Evolutionary conservation across 2,329 filamentous ascomycete genomes (phyloP).

Genomic region (Esteya vermicola): DNA sequence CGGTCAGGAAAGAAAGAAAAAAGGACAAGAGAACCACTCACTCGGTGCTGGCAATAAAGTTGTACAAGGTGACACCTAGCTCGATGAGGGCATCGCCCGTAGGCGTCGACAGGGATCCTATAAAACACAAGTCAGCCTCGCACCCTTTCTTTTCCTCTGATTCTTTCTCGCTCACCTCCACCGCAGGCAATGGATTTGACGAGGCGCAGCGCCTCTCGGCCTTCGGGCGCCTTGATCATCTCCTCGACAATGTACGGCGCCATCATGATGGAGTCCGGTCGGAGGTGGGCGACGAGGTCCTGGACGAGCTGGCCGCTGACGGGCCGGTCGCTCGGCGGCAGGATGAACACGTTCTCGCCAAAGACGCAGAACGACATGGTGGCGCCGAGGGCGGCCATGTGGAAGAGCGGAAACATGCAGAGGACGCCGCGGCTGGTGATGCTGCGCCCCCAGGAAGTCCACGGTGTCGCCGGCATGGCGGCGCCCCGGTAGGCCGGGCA

Average conservation of each 20-base stretch:
- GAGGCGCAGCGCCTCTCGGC: conserved; percentile 17
- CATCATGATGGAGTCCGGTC: conserved; percentile 16
- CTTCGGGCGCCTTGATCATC: conserved; percentile 19
- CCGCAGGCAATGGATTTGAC: conserved; percentile 21
- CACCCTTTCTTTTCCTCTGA: too few relatives aligned
- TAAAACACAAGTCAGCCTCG: too few relatives aligned
- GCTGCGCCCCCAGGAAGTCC: too few relatives aligned
- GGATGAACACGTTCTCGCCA: conserved; percentile 6
- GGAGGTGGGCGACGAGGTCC: conserved; percentile 16
- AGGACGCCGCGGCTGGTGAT: too few relatives aligned
- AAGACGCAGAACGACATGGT: conserved; percentile 18
- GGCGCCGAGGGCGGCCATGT: conserved; percentile 8
- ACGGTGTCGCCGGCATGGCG: background rate
- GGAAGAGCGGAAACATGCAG: conserved; percentile 27
- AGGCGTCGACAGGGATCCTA: conserved; percentile 22
- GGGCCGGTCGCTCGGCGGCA: conserved; percentile 19
- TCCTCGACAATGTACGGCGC: conserved; percentile 28
- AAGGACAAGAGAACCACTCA: conserved; percentile 11
- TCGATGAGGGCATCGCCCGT: conserved; percentile 23
- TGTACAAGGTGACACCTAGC: conserved; percentile 19
- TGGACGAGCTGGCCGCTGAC: conserved; percentile 18
- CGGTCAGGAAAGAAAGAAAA: background rate
- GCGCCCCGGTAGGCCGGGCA: background rate
- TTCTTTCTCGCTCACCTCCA: conserved; percentile 26
- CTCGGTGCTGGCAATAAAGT: conserved; percentile 28